Base-by-base conservation (phyloP, 345 rosid species). In the Litchi chinensis region DNA sequence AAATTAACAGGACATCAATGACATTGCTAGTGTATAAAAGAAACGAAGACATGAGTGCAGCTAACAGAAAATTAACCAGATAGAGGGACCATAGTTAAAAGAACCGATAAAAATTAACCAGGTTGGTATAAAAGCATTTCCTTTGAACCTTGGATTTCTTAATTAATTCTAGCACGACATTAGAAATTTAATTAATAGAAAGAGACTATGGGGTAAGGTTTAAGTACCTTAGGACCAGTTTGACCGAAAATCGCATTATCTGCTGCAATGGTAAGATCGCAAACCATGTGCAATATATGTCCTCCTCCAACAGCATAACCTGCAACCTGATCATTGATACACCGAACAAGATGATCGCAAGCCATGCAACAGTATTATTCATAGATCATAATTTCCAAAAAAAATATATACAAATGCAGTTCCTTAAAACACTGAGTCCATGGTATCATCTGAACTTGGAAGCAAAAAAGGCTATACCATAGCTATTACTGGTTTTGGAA, bases 291-390 rank as follows among this genome's bases (percentile, higher is more conserved):
- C 80, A 96, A 71, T 16, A 93, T 80, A 82, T 96, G 97, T 50
- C 98, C 98, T 83, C 99, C 98, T 79, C 97, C 98, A 83, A 93
- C 87, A 70, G 97, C 98, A 91, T 93, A 95, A 73, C 98, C 99
- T 74, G 98, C 97, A 86, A 92, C 99, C 98, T 95, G 81, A 60
- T 82, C 52, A 46, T 48, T 66, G 72, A 6, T 65, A 73, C 16
- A 13, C 57, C 22, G 62, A 75, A 22, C 43, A 22, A 39, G 46
- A 77, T 65, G 80, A 50, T 32, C 37, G 37, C 37, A 32, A 32
- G 37, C 37, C 37, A 32, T 32, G 1, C 2, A 32, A 32, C 37
- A 32, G 37, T 32, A 32, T 32, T 32, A 32, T 32, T 32, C 37
- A 32, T 32, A 32, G 37, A 32, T 32, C 40, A 73, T 54, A 22